These are phyloP conservation scores for Dactylellina leptospora DNA, from an alignment of 2,329 filamentous ascomycete genomes.

Conservation along the genomic window DNA sequence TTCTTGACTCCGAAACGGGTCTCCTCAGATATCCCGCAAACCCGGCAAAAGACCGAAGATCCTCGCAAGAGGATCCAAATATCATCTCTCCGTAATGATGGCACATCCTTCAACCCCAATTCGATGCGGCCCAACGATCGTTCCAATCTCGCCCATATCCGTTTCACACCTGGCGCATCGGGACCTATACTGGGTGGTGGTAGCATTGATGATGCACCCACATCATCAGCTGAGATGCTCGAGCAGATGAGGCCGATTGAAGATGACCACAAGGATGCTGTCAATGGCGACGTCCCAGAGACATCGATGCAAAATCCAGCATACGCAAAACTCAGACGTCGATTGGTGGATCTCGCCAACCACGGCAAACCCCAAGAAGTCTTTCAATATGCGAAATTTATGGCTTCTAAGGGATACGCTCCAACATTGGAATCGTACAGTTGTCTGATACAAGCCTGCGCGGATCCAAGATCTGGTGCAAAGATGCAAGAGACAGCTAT, in stretches of 20 bases:
- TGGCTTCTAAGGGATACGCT: conserved; percentile 48
- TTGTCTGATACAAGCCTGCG: conserved; percentile 55
- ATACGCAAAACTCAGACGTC: conserved; percentile 30
- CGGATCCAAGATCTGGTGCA: conserved; percentile 48
- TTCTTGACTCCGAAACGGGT: conserved; percentile 17
- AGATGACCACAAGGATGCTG: conserved; percentile 40
- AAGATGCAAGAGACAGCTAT: conserved; percentile 56
- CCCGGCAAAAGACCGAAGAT: conserved; percentile 2
- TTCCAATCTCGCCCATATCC: neutral
- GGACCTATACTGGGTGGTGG: neutral
- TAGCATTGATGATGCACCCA: neutral
- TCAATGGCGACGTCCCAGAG: conserved; percentile 32
- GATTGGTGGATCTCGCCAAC: conserved; percentile 33
- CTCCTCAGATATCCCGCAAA: neutral
- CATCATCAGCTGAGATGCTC: conserved; percentile 1
- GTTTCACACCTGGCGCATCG: neutral
- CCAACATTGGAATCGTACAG: conserved; percentile 54
- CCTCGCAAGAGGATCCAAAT: conserved; percentile 5
- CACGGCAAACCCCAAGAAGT: conserved; percentile 38
- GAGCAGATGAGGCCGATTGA: conserved; percentile 14
- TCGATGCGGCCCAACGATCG: neutral
- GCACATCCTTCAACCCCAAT: conserved; percentile 8
- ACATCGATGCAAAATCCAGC: conserved; percentile 32
- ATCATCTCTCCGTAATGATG: conserved; percentile 25
- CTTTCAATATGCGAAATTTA: conserved; percentile 52